Evolutionary conservation across 208 protist species (phyloP).

Genomic region (Crithidia acanthocephali): DNA sequence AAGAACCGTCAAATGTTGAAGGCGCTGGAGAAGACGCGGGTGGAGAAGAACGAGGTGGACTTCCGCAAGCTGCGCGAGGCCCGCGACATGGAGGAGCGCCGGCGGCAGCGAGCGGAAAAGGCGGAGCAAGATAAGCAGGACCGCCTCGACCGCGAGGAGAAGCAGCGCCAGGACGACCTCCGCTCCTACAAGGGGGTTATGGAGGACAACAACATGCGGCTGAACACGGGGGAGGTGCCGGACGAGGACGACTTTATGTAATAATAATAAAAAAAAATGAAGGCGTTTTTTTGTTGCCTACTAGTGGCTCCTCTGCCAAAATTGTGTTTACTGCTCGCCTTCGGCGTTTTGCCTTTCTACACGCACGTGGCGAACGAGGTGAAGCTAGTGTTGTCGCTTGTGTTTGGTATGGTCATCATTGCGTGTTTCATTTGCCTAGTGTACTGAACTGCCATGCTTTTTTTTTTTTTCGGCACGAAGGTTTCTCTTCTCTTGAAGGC

Average conservation of each 20-base stretch:
- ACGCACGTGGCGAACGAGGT: too few relatives aligned
- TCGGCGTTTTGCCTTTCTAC: too few relatives aligned
- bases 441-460: background rate
- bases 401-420: background rate
- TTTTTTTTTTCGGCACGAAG: background rate
- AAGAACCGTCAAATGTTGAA: conserved; percentile 92
- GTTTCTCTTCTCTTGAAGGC: background rate
- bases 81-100: conserved; percentile 72
- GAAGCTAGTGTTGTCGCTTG: background rate
- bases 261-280: conserved; percentile 6
- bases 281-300: too few relatives aligned
- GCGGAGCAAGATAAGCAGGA: conserved; percentile 62
- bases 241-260: conserved; percentile 97
- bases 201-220: conserved; percentile 83
- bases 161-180: conserved; percentile 76
- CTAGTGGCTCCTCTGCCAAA: too few relatives aligned
- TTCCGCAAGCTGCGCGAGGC: conserved; percentile 80
- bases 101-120: conserved; percentile 43
- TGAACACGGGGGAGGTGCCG: conserved; percentile 75
- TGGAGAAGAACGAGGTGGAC: conserved; percentile 92
- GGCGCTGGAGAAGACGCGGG: conserved; percentile 93
- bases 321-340: too few relatives aligned
- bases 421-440: too few relatives aligned
- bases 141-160: conserved; percentile 73
- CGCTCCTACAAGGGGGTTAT: conserved; percentile 86